Evolutionary conservation across 2,329 filamentous ascomycete genomes (phyloP).

Genomic region (Alternaria sp.): DNA sequence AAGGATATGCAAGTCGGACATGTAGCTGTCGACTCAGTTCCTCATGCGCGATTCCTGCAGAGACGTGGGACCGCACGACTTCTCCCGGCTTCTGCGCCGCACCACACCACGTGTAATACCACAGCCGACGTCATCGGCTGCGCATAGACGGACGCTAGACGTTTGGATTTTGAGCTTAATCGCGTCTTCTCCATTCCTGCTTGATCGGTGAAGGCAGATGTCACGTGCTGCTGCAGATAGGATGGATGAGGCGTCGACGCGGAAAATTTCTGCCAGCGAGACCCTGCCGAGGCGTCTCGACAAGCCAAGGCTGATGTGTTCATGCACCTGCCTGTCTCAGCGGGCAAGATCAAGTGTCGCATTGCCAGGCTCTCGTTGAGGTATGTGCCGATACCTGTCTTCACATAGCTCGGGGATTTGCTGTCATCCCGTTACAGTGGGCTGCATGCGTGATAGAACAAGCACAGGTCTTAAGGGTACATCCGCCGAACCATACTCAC

Average conservation of each 20-base stretch:
- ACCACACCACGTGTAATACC: slow-evolving; percentile 3
- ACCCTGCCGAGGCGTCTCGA: not conserved
- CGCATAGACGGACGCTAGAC: slow-evolving; percentile 10
- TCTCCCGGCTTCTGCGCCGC: slow-evolving; percentile 8
- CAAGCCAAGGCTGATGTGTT: not conserved
- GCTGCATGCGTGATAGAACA: not conserved
- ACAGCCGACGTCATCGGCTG: slow-evolving; percentile 3
- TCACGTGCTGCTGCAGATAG: slow-evolving; percentile 4
- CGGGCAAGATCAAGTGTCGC: not conserved
- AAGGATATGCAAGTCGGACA: slow-evolving; percentile 3
- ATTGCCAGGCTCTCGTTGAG: not conserved
- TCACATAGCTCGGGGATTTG: not conserved
- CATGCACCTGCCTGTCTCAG: not conserved
- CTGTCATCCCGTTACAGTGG: not conserved
- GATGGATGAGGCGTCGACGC: not conserved
- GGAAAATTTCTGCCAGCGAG: not conserved
- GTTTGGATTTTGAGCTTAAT: not conserved
- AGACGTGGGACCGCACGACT: not conserved
- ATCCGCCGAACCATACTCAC: not conserved
- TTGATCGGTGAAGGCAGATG: slow-evolving; percentile 3
- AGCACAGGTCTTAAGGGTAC: not conserved
- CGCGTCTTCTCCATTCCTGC: not conserved
- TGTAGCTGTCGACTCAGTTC: slow-evolving; percentile 4
- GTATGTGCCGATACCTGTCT: not conserved
- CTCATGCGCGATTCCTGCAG: slow-evolving; percentile 5